Conservation (phyloP, 108 stramenopile species). For the Pseudonitzschia delicatissima region DNA sequence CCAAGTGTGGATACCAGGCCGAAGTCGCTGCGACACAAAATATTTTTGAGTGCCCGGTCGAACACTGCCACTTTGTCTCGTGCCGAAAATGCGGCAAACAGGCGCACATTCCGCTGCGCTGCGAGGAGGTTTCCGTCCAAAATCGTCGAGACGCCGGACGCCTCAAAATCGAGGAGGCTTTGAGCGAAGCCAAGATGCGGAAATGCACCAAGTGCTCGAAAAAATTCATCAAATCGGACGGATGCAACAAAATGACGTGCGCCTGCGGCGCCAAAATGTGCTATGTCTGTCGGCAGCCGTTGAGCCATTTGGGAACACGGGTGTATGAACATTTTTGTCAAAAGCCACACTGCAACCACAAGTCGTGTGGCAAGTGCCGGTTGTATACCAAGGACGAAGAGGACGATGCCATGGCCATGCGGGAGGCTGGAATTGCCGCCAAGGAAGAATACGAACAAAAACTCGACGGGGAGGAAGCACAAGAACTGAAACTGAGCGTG, state of each 20-base stretch:
- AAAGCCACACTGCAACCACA: conserved; percentile 73
- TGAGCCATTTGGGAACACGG: conserved; percentile 34
- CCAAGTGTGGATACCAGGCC: conserved; percentile 79
- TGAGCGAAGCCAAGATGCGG: conserved; percentile 75
- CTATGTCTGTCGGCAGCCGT: conserved; percentile 72
- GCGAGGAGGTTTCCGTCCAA: conserved; percentile 73
- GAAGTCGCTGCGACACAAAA: conserved; percentile 40
- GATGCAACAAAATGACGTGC: conserved; percentile 89
- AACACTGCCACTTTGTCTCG: conserved; percentile 65
- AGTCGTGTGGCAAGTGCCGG: conserved; percentile 60
- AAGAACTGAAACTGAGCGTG: conserved; percentile 39
- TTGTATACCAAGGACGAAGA: conserved; percentile 67
- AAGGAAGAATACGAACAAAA: conserved; percentile 48
- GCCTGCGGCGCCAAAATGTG: conserved; percentile 70
- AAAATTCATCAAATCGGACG: conserved; percentile 65
- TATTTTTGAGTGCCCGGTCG: conserved; percentile 59
- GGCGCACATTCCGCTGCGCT: conserved; percentile 68
- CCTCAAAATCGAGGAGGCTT: conserved; percentile 84
- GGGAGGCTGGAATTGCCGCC: conserved; percentile 74
- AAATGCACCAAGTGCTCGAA: conserved; percentile 77
- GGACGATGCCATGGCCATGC: conserved; percentile 62
- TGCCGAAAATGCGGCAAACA: conserved; percentile 80
- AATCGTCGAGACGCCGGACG: conserved; percentile 58
- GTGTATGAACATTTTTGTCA: conserved; percentile 85
- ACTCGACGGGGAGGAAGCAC: conserved; percentile 56